Evolutionary conservation across 2,329 filamentous ascomycete species (phyloP).

Genomic region (Clathrospora elynae): DNA sequence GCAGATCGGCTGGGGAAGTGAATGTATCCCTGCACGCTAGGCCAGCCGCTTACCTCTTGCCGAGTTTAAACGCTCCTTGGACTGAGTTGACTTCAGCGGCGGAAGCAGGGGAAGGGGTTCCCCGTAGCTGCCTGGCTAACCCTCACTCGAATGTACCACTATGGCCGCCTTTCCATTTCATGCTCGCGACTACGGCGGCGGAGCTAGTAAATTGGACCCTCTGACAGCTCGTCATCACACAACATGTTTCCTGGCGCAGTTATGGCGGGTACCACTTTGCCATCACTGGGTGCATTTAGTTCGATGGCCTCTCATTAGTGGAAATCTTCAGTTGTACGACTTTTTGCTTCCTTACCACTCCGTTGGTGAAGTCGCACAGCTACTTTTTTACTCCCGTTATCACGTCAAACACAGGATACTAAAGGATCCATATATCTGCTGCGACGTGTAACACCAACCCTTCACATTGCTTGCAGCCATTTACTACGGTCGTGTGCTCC

Average conservation of each 20-base stretch:
- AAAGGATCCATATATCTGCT: slow-evolving; percentile 5
- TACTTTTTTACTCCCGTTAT: slow-evolving; percentile 13
- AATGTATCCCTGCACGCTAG: slow-evolving; percentile 30
- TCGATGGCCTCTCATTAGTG: slow-evolving; percentile 20
- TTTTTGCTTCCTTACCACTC: slow-evolving; percentile 17
- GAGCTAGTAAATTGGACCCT: slow-evolving; percentile 41
- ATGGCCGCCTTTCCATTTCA: slow-evolving; percentile 20
- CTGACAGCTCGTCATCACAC: slow-evolving; percentile 34
- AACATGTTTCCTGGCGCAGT: slow-evolving; percentile 24
- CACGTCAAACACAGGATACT: slow-evolving; percentile 4
- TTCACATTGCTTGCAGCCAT: slow-evolving; percentile 7
- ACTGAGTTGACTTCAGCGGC: slow-evolving; percentile 27
- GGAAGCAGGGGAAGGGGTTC: slow-evolving; percentile 41
- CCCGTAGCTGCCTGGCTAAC: slow-evolving; percentile 34
- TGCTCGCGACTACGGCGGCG: slow-evolving; percentile 45
- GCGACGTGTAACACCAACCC: slow-evolving; percentile 6
- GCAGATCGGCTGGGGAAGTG: slow-evolving; percentile 32
- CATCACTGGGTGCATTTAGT: slow-evolving; percentile 21
- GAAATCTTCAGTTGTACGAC: slow-evolving; percentile 24
- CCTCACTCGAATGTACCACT: slow-evolving; percentile 24
- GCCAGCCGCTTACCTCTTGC: slow-evolving; percentile 36
- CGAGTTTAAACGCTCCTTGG: slow-evolving; percentile 28
- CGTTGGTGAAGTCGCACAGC: slow-evolving; percentile 18
- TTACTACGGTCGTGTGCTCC: slow-evolving; percentile 7
- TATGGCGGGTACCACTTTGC: slow-evolving; percentile 18